Percentiles rank a stretch among this genome's conserved stretches.
phyloP scores from a whole-genome alignment of 129 eudicot genomes.

The Flaveria ramosissima region DNA sequence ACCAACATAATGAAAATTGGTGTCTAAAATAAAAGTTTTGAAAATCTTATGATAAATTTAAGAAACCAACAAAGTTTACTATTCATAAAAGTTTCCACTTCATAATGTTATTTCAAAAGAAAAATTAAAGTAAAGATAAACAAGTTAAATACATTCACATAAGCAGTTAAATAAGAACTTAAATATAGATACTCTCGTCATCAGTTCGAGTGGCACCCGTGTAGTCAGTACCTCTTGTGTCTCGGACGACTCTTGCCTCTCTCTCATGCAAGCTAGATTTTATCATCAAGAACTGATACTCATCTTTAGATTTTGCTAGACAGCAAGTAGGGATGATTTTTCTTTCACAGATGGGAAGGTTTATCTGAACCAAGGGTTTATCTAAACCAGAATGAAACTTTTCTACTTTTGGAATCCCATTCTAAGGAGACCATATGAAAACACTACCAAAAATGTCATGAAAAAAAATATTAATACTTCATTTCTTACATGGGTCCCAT shows the following conservation, averaged over 20 bases:
- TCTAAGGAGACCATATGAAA: constrained; percentile 41
- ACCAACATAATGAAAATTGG: too few relatives aligned
- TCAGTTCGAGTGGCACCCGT: too few relatives aligned
- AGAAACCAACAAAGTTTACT: too few relatives aligned
- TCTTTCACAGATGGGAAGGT: constrained; percentile 12
- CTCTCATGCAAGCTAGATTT: neutral
- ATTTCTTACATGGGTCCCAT: constrained; percentile 43
- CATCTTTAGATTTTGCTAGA: constrained; percentile 17
- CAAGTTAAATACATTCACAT: neutral
- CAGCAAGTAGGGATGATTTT: neutral
- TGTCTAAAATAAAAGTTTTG: too few relatives aligned
- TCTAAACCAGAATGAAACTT: constrained; percentile 32
- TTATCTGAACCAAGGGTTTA: constrained; percentile 30
- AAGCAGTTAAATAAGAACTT: neutral
- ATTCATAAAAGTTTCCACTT: too few relatives aligned
- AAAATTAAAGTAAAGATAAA: neutral
- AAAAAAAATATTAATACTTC: constrained; percentile 13
- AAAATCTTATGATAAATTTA: too few relatives aligned
- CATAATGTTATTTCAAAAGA: too few relatives aligned
- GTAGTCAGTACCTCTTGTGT: too few relatives aligned
- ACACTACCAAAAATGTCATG: constrained; percentile 29
- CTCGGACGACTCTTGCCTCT: too few relatives aligned
- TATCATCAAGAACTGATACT: neutral
- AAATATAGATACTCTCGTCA: neutral
- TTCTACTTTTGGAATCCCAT: constrained; percentile 56